Base-by-base conservation (phyloP, 2,329 filamentous ascomycete species). In the Elsinoe fawcettii region DNA sequence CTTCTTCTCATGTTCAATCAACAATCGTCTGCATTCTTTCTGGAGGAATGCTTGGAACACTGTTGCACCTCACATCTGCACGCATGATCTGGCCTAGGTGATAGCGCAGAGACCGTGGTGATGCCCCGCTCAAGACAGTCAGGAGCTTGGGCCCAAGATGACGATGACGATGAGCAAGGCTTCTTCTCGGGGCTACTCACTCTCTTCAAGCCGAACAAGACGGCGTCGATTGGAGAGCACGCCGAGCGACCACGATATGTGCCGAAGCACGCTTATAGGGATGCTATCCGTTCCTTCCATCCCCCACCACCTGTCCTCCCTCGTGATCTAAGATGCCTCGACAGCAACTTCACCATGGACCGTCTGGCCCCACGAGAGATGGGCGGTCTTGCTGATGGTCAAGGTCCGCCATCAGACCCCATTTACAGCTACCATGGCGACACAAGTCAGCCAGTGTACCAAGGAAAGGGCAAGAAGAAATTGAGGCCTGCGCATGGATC, bases 301-400 rank as follows among this genome's bases (percentile, higher is more conserved):
- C 54, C 54, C 36, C 25, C 54, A 18, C 54, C 41, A 8, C 54
- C 54, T 37, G 54, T 49, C 5, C 14, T 56, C 23, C 54, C 54
- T 7, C 22, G 43, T 5, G 41, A 56, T 25, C 43, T 47, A 16
- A n/a, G 54, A 12, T 56, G 54, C 20, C n/a, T 46, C 4, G 41
- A 56, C n/a, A 56, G 54, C 27, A 36, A 56, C 14, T 56, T 56
- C 41, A 36, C 14, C 39, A 56, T 56, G 54, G 54, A 56, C 20
- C 54, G 54, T 22, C 27, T 56, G 18, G 39, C 37, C 7, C 54
- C 54, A 12, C 9, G 41, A 46, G 18, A 8, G 20, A 22, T 23
- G 8, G 27, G 18, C 8, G 39, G 22, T 18, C 25, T 37, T 5
- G 6, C 43, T 8, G 54, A 56, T 8, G 43, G 30, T 7, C 5